Evolutionary conservation across 2,329 filamentous ascomycete genomes (phyloP).

Genomic region (Arthrobotrys pseudoclavata): DNA sequence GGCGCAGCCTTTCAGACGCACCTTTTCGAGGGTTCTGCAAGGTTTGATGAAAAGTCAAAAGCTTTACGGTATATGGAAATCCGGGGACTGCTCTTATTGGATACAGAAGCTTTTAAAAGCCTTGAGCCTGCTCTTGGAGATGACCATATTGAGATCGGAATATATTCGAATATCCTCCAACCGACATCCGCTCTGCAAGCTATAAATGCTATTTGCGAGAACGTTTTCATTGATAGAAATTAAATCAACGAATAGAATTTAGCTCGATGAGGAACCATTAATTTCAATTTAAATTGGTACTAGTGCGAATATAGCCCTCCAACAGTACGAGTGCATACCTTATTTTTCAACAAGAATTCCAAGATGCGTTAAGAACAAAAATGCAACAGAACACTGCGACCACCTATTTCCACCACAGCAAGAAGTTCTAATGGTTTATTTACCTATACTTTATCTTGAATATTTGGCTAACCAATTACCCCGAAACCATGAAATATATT

Average conservation of each 20-base stretch:
- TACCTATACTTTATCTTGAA: too few species aligned
- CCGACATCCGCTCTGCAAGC: neutral
- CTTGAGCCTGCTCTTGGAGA: neutral
- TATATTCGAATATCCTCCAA: neutral
- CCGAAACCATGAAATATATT: slow-evolving; percentile 64
- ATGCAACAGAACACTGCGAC: too few species aligned
- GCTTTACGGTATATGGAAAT: neutral
- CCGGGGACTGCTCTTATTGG: neutral
- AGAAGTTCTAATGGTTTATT: too few species aligned
- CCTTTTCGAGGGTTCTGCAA: neutral
- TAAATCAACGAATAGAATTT: too few species aligned
- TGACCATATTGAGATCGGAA: neutral
- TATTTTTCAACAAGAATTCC: too few species aligned
- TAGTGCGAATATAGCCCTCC: too few species aligned
- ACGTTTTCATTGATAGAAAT: too few species aligned
- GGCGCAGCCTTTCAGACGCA: neutral
- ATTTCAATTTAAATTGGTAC: too few species aligned
- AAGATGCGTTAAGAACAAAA: too few species aligned
- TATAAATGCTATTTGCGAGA: neutral
- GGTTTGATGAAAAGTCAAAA: neutral
- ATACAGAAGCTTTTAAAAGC: neutral
- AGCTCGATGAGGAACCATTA: too few species aligned
- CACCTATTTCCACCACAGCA: too few species aligned
- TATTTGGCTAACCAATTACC: neutral
- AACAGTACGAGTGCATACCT: too few species aligned